Conservation (phyloP, 306 rosid genomes). For the Inga leiocalycina region DNA sequence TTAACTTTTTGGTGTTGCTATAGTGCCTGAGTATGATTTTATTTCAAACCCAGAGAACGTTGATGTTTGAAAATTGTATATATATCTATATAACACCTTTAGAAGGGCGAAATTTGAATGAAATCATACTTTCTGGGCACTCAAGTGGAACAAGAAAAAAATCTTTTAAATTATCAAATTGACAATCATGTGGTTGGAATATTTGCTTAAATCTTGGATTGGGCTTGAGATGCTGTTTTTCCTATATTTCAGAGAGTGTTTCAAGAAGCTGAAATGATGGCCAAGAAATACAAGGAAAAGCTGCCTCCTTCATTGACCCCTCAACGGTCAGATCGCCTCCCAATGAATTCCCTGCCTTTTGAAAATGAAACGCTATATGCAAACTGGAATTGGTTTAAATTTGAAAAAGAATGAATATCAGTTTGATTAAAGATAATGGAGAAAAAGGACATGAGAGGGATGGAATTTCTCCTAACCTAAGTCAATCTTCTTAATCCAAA, state of each 20-base stretch:
- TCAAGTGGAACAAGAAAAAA: neutral
- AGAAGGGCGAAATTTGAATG: neutral
- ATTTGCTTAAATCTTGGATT: slow-evolving; percentile 13
- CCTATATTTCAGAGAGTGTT: slow-evolving; percentile 58
- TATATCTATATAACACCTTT: neutral
- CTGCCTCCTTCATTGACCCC: slow-evolving; percentile 43
- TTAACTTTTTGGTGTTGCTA: neutral
- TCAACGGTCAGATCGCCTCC: slow-evolving; percentile 36
- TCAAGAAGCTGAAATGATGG: slow-evolving; percentile 82
- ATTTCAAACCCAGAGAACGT: neutral
- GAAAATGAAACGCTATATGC: slow-evolving; percentile 76
- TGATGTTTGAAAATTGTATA: neutral
- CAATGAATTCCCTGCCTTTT: slow-evolving; percentile 47
- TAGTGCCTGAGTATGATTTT: neutral
- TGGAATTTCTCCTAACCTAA: neutral
- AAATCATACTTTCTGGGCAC: neutral
- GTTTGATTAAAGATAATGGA: neutral
- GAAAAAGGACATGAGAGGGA: neutral
- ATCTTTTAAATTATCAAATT: neutral
- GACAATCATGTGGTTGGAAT: neutral
- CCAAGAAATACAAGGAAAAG: slow-evolving; percentile 72
- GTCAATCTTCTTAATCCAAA: neutral
- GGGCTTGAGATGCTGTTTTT: slow-evolving; percentile 12
- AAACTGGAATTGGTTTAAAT: slow-evolving; percentile 91
- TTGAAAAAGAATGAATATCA: slow-evolving; percentile 48